Conservation (phyloP, 2,329 filamentous ascomycete species). For the Mycosphaerella arachidis region DNA sequence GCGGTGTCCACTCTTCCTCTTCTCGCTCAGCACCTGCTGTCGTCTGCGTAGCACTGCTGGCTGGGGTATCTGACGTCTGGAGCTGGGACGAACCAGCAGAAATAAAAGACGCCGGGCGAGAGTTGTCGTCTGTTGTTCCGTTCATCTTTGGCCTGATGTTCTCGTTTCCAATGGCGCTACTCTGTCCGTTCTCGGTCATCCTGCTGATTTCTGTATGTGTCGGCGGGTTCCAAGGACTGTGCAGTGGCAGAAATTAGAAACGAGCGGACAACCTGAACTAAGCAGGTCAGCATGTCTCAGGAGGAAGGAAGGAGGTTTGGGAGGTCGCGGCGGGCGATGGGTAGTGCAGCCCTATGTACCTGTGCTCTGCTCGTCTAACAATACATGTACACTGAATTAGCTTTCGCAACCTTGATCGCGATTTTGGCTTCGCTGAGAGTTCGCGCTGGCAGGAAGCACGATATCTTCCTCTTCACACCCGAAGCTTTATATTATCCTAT, state of each 20-base stretch:
- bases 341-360: not conserved
- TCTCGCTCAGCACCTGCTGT: slow-evolving; percentile 18
- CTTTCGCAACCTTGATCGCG: not conserved
- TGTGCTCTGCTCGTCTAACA: not conserved
- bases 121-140: slow-evolving; percentile 8
- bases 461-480: not conserved
- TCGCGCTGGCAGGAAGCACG: not conserved
- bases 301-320: not conserved
- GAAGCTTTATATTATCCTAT: too few species aligned
- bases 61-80: slow-evolving; percentile 20
- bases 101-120: slow-evolving; percentile 24
- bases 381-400: not conserved
- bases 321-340: not conserved
- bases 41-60: slow-evolving; percentile 22
- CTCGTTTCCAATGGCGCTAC: not conserved
- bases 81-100: slow-evolving; percentile 23
- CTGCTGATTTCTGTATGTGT: not conserved
- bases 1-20: slow-evolving; percentile 25
- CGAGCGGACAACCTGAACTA: not conserved
- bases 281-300: not conserved
- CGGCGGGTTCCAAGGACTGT: not conserved
- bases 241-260: not conserved
- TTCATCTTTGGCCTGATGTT: not conserved
- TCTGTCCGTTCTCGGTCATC: not conserved
- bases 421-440: not conserved